Evolutionary conservation across 768 basidiomycete species (phyloP).

Genomic region (Favolaschia claudopus): DNA sequence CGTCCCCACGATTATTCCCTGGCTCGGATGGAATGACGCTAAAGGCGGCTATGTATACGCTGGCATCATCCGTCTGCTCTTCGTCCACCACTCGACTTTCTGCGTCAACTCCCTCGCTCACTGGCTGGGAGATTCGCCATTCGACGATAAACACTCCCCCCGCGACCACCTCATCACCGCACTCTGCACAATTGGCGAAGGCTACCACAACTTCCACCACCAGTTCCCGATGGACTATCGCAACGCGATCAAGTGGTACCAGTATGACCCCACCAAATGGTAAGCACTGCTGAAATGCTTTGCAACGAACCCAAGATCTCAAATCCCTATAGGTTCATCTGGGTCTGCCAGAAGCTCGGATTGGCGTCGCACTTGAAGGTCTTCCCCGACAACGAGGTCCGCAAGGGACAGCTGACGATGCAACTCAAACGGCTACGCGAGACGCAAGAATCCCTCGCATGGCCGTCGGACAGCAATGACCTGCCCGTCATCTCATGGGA

Average conservation of each 20-base stretch:
- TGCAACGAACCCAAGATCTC: too few relatives aligned
- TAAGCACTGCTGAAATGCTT: too few relatives aligned
- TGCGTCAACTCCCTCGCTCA: constrained; percentile 98
- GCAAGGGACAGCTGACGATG: constrained; percentile 96
- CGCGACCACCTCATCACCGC: constrained; percentile 92
- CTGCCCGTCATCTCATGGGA: constrained; percentile 90
- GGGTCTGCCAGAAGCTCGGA: constrained; percentile 63
- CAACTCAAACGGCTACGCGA: constrained; percentile 86
- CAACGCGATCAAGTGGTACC: constrained; percentile 95
- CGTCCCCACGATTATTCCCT: constrained; percentile 81
- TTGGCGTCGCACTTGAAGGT: constrained; percentile 78
- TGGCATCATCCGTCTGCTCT: constrained; percentile 76
- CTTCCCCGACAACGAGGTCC: constrained; percentile 66
- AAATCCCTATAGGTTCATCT: too few relatives aligned
- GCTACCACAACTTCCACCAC: constrained; percentile 99
- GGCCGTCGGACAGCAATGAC: constrained; percentile 82
- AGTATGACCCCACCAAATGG: constrained; percentile 94
- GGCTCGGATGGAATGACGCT: constrained; percentile 86
- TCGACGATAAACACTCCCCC: constrained; percentile 98
- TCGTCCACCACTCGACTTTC: constrained; percentile 96
- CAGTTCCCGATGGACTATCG: constrained; percentile 98
- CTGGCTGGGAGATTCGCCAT: constrained; percentile 94
- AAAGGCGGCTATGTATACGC: constrained; percentile 88
- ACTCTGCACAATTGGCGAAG: constrained; percentile 91
- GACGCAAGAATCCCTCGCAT: constrained; percentile 77